Conservation (phyloP, 176 grass and related monocot species). For the Cocos nucifera region DNA sequence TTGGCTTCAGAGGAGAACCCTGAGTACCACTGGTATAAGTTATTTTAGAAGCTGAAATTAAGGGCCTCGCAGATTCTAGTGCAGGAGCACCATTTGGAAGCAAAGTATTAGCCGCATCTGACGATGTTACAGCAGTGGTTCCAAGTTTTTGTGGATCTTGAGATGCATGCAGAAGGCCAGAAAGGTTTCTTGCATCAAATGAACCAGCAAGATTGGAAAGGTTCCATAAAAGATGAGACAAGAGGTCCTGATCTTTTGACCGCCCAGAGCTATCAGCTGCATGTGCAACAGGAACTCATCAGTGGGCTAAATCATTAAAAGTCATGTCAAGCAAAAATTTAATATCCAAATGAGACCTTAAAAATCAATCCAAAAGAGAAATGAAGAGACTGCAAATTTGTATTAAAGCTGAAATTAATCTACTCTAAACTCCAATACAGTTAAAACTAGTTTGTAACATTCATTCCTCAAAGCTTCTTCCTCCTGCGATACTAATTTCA, state of each 20-base stretch:
- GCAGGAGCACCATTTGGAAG: conserved; percentile 23
- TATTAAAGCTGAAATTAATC: too few relatives aligned
- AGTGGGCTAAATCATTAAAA: too few relatives aligned
- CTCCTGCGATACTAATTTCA: too few relatives aligned
- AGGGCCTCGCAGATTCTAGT: conserved; percentile 33
- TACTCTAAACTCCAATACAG: too few relatives aligned
- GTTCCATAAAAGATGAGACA: conserved; percentile 60
- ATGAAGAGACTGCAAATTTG: too few relatives aligned
- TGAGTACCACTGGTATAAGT: conserved; percentile 33
- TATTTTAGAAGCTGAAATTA: conserved; percentile 31
- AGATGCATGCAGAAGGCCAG: conserved; percentile 54
- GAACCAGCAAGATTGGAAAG: conserved; percentile 65
- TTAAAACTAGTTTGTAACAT: too few relatives aligned
- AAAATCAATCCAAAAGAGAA: too few relatives aligned
- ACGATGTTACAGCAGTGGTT: conserved; percentile 49
- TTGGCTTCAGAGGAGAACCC: background rate
- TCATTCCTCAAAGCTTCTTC: too few relatives aligned
- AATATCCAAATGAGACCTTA: too few relatives aligned
- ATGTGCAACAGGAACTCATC: background rate
- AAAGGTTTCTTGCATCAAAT: conserved; percentile 76
- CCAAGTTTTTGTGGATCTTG: conserved; percentile 64
- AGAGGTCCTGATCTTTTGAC: conserved; percentile 55
- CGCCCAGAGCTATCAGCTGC: conserved; percentile 58
- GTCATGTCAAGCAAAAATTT: too few relatives aligned
- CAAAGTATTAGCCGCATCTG: conserved; percentile 48